These are phyloP conservation scores for Alternaria brassicicola DNA, from an alignment of 2,329 filamentous ascomycete genomes.

Conservation along the genomic window DNA sequence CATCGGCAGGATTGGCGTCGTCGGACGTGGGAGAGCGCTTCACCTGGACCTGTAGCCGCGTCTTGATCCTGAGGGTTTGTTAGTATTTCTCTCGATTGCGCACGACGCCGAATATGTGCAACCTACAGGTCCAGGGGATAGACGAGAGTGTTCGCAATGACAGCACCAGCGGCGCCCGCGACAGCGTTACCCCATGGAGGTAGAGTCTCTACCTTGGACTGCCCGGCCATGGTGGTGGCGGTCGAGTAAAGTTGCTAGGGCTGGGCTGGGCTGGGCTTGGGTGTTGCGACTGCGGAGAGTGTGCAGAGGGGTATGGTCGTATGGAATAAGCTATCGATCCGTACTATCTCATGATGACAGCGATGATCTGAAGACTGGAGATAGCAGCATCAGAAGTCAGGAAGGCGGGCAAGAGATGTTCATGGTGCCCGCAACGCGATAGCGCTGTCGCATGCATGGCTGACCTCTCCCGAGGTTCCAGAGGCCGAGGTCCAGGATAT, in stretches of 20 bases:
- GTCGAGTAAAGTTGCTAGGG: not conserved
- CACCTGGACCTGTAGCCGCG: constrained; percentile 91
- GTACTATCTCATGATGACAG: constrained; percentile 34
- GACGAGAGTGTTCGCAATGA: constrained; percentile 91
- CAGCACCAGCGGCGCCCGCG: constrained; percentile 89
- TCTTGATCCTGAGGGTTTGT: constrained; percentile 77
- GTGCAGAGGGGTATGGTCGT: constrained; percentile 17
- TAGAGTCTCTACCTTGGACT: constrained; percentile 70
- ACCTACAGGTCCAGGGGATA: constrained; percentile 96
- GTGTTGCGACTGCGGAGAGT: constrained; percentile 20
- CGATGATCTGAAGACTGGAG: constrained; percentile 5
- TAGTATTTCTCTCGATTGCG: constrained; percentile 3
- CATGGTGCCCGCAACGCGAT: constrained; percentile 29
- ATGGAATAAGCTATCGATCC: constrained; percentile 9
- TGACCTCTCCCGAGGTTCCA: constrained; percentile 45
- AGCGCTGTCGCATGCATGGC: constrained; percentile 37
- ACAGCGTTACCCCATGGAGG: constrained; percentile 93
- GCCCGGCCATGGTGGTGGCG: constrained; percentile 55
- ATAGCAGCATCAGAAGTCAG: constrained; percentile 10
- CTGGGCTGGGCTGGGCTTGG: not conserved
- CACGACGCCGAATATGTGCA: not conserved
- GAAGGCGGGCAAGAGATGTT: constrained; percentile 24
- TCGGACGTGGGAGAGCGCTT: constrained; percentile 60
- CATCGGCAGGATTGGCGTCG: constrained; percentile 52
- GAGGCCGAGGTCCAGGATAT: constrained; percentile 38